Conservation (phyloP, 305 asterid species). For the Striga hermonthica region DNA sequence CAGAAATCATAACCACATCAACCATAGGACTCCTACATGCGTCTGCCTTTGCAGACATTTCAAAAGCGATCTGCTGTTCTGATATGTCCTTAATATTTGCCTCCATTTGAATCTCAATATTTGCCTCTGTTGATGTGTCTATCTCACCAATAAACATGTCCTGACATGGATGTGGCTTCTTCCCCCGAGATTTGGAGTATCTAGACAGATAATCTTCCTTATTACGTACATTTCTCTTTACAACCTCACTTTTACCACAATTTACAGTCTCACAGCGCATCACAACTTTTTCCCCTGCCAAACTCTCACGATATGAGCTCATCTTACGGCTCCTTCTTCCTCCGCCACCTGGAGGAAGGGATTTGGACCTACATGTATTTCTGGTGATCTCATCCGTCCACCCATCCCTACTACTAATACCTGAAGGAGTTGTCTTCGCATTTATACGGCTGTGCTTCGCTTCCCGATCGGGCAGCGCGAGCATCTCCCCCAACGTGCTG, state of each 20-base stretch:
- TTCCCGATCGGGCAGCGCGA: slow-evolving; percentile 32
- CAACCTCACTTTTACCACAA: slow-evolving; percentile 39
- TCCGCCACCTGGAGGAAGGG: slow-evolving; percentile 51
- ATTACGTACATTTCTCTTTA: slow-evolving; percentile 37
- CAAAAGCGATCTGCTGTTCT: slow-evolving; percentile 34
- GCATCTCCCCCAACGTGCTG: slow-evolving; percentile 60
- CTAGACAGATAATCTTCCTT: slow-evolving; percentile 37
- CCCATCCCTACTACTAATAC: slow-evolving; percentile 82
- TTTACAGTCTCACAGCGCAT: slow-evolving; percentile 37
- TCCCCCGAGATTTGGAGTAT: slow-evolving; percentile 42
- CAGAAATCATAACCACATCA: slow-evolving; percentile 39
- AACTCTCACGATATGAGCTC: slow-evolving; percentile 16
- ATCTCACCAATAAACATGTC: slow-evolving; percentile 31
- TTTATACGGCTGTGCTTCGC: slow-evolving; percentile 30
- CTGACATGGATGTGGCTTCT: slow-evolving; percentile 38
- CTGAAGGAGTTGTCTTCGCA: slow-evolving; percentile 42
- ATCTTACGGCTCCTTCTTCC: slow-evolving; percentile 42
- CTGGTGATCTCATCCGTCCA: slow-evolving; percentile 58
- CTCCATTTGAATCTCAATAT: slow-evolving; percentile 45
- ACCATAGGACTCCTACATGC: slow-evolving; percentile 28
- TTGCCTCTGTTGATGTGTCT: slow-evolving; percentile 43
- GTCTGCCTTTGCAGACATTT: slow-evolving; percentile 32
- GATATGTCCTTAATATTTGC: slow-evolving; percentile 39
- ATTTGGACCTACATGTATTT: slow-evolving; percentile 53
- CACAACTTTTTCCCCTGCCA: background rate